Conservation (phyloP, 1,284 basidiomycete species). For the Leccinum pachyderme region DNA sequence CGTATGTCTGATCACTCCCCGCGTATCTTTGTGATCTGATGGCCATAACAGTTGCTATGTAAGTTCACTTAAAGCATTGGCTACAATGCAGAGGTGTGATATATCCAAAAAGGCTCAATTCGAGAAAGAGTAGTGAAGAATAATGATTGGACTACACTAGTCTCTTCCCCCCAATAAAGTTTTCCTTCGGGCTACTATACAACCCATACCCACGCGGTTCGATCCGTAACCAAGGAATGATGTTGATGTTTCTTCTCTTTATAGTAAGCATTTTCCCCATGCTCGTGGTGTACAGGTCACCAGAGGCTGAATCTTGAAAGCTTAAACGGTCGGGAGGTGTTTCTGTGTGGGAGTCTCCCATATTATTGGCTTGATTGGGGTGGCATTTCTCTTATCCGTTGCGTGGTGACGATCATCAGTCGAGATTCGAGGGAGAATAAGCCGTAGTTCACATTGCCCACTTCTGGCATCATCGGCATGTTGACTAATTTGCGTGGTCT, state of each 20-base stretch:
- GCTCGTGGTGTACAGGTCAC: background rate
- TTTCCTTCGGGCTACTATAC: background rate
- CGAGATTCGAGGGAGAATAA: background rate
- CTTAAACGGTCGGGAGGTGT: too few relatives aligned
- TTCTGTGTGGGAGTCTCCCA: background rate
- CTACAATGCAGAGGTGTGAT: background rate
- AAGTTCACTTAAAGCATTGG: background rate
- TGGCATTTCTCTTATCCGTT: background rate
- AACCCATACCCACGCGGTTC: background rate
- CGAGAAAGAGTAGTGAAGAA: background rate
- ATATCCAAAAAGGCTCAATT: background rate
- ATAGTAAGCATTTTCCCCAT: background rate
- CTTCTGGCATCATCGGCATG: too few relatives aligned
- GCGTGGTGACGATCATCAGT: background rate
- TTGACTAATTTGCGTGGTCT: too few relatives aligned
- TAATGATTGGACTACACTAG: background rate
- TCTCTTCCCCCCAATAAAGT: too few relatives aligned
- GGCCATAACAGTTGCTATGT: background rate
- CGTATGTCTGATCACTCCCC: background rate
- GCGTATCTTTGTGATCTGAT: background rate
- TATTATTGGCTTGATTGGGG: background rate
- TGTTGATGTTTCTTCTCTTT: too few relatives aligned
- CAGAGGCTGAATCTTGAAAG: too few relatives aligned
- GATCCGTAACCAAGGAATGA: background rate
- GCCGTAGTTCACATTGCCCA: background rate